Conservation (phyloP, 2,329 filamentous ascomycete genomes). For the Pseudonectria foliicola region DNA sequence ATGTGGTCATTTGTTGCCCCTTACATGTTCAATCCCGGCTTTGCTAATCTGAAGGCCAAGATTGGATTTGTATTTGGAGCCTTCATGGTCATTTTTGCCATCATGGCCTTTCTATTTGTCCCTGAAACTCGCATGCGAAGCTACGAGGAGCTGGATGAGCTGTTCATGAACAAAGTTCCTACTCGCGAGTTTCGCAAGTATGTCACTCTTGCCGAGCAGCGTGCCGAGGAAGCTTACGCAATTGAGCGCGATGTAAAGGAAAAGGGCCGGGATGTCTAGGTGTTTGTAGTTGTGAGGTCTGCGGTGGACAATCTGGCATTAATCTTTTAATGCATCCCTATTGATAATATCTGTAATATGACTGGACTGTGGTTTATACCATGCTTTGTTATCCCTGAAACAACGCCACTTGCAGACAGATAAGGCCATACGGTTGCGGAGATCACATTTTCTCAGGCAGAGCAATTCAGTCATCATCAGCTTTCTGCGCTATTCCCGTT, state of each 20-base stretch:
- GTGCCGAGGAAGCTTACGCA: slow-evolving; percentile 20
- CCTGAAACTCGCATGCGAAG: slow-evolving; percentile 37
- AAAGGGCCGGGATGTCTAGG: too few relatives aligned
- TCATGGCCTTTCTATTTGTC: slow-evolving; percentile 36
- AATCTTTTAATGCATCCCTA: too few relatives aligned
- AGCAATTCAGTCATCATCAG: too few relatives aligned
- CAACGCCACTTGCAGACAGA: too few relatives aligned
- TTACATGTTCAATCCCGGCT: slow-evolving; percentile 32
- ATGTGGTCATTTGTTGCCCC: slow-evolving; percentile 40
- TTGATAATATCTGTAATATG: too few relatives aligned
- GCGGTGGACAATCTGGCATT: too few relatives aligned
- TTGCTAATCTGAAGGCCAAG: slow-evolving; percentile 32
- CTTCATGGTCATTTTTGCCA: slow-evolving; percentile 27
- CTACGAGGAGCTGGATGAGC: slow-evolving; percentile 23
- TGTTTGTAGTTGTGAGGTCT: too few relatives aligned
- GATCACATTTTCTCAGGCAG: too few relatives aligned
- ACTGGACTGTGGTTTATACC: too few relatives aligned
- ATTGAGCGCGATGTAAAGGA: neutral
- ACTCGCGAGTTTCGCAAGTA: slow-evolving; percentile 17
- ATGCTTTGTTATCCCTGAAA: too few relatives aligned
- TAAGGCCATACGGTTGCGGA: too few relatives aligned
- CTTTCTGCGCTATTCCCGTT: too few relatives aligned
- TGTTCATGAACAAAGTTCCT: slow-evolving; percentile 19
- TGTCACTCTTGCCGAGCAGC: slow-evolving; percentile 16
- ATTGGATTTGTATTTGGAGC: slow-evolving; percentile 34